Evolutionary conservation across 2,329 filamentous ascomycete species (phyloP), one percentile per base, ranked within the genome.

Genomic region (Clonostachys rosea): DNA sequence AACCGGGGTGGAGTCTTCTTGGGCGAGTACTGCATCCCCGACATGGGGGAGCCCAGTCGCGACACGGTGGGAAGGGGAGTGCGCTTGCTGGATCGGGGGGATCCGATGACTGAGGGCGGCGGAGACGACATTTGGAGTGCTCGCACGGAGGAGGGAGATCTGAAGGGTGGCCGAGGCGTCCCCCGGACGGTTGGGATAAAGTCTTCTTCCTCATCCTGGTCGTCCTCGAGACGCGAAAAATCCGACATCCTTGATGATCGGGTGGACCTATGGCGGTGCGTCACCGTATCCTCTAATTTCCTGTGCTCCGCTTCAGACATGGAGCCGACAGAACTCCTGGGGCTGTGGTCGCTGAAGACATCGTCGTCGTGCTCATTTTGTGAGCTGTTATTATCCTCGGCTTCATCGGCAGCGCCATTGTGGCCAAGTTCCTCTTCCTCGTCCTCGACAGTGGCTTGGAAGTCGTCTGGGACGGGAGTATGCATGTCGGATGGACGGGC

Each of bases 101-200:
- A 79, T n/a, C 72, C 75, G 43, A 70, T 65, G n/a, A 74, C 67
- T 1, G 82, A 84, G 0, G 75, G 69, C 1, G 81, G 70, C 0
- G 84, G 85, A 0, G 84, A 87, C 3, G 78, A 77, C 82, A 89
- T 86, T 54, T 89, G 86, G 66, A 89, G 75, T 2, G 83, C 83
- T 44, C 82, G 81, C 8, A 89, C 79, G 12, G 82, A 83, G 2
- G 84, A 86, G 1, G 86, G 80, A 12, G 85, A 86, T 43, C 85
- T 76, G 60, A 90, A 89, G 2, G 80, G 76, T 6, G 83, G 79
- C 4, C 86, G 77, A 9, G 76, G 74, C 8, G 78, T 79, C 8
- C 75, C 74, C 46, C 84, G 78, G 18, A 76, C 69, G n/a, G 77
- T 78, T 3, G 78, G 72, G 2, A 75, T 55, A 50, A 78, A 79